These are phyloP conservation scores for Rhizopogon vesiculosus DNA, from an alignment of 768 basidiomycete genomes.

Conservation along the genomic window DNA sequence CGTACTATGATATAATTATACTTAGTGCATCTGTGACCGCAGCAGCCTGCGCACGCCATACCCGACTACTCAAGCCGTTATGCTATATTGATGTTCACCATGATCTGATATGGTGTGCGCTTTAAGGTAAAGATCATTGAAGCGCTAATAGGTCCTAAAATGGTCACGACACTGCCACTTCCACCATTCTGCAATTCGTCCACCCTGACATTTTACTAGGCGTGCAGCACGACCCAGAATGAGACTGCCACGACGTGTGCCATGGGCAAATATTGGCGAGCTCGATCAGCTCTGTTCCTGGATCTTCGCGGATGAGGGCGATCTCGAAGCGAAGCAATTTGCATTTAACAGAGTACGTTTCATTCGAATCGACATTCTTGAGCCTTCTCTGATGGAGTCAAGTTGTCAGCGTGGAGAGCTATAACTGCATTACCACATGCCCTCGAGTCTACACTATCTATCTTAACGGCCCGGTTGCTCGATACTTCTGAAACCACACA, in stretches of 20 bases:
- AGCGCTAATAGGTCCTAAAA: too few relatives aligned
- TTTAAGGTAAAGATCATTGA: too few relatives aligned
- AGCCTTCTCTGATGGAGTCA: conserved; percentile 7
- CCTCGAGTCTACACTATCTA: conserved; percentile 63
- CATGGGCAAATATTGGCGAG: conserved; percentile 68
- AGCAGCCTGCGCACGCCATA: too few relatives aligned
- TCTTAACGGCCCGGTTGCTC: conserved; percentile 56
- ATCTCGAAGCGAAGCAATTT: conserved; percentile 45
- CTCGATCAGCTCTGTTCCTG: conserved; percentile 72
- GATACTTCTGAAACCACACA: conserved; percentile 32
- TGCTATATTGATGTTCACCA: too few relatives aligned
- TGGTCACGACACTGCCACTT: conserved; percentile 5
- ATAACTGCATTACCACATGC: conserved; percentile 76
- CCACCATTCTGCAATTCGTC: not conserved
- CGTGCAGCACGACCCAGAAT: conserved; percentile 26
- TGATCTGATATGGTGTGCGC: too few relatives aligned
- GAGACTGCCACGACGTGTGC: conserved; percentile 75
- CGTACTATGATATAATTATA: too few relatives aligned
- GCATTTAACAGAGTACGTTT: conserved; percentile 63
- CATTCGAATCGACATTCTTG: not conserved
- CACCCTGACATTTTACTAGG: not conserved
- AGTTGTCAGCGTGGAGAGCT: conserved; percentile 82
- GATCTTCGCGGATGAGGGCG: conserved; percentile 66
- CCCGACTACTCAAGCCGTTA: too few relatives aligned
- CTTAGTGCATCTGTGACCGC: too few relatives aligned